Evolutionary conservation across 495 filamentous ascomycete genomes (phyloP).

Genomic region (Aspergillus nidulans): DNA sequence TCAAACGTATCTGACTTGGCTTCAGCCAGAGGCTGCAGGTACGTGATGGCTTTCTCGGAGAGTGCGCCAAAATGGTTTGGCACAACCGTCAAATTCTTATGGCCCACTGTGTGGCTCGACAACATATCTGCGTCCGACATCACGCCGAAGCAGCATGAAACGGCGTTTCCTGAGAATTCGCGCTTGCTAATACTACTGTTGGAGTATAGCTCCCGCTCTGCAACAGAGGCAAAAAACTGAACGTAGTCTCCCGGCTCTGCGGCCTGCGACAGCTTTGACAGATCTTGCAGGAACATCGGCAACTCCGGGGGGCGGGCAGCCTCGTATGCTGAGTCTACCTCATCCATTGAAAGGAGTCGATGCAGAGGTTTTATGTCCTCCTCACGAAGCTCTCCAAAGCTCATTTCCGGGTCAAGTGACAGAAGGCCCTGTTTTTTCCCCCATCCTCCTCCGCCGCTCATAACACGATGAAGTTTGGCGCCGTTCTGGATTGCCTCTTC

Average conservation of each 20-base stretch:
- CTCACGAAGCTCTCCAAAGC: constrained; percentile 20
- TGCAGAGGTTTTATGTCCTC: constrained; percentile 17
- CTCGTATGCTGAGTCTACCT: constrained; percentile 10
- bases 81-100: constrained; percentile 22
- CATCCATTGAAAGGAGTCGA: constrained; percentile 19
- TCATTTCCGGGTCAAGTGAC: constrained; percentile 70
- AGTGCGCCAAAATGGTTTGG: constrained; percentile 44
- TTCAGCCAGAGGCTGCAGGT: constrained; percentile 26
- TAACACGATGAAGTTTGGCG: constrained; percentile 58
- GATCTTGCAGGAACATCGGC: constrained; percentile 26
- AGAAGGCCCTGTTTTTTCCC: constrained; percentile 79
- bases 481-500: constrained; percentile 32
- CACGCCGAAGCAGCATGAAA: constrained; percentile 33
- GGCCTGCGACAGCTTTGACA: constrained; percentile 40
- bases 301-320: constrained; percentile 21
- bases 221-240: constrained; percentile 44
- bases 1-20: constrained; percentile 3
- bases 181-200: neutral
- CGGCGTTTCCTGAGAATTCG: neutral
- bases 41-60: constrained; percentile 48
- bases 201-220: constrained; percentile 11
- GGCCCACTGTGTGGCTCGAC: constrained; percentile 7
- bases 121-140: constrained; percentile 22
- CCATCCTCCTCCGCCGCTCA: constrained; percentile 91
- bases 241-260: constrained; percentile 45